These are phyloP conservation scores for Magnusiomyces suaveolens DNA, from an alignment of 1,139 yeast genomes.

Conservation along the genomic window DNA sequence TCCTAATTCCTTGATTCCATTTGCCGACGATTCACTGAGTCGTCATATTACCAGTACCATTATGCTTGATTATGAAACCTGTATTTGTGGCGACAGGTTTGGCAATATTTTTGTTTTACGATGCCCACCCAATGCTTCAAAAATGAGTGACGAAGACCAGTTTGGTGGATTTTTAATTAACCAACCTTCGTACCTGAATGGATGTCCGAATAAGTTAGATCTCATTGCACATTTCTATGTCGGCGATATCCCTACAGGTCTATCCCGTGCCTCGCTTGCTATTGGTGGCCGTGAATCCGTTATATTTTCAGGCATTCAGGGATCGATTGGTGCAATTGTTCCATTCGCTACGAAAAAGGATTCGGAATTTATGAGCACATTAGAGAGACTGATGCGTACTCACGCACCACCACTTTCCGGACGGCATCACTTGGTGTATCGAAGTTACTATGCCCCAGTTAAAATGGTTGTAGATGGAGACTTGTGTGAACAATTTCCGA, in stretches of 20 bases:
- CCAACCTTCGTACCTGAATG: constrained; percentile 38
- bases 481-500: constrained; percentile 50
- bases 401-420: constrained; percentile 44
- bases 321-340: constrained; percentile 62
- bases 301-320: constrained; percentile 68
- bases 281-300: constrained; percentile 59
- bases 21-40: constrained; percentile 61
- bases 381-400: constrained; percentile 45
- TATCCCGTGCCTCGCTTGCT: constrained; percentile 45
- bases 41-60: constrained; percentile 56
- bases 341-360: constrained; percentile 63
- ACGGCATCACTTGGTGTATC: constrained; percentile 54
- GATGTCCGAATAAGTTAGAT: constrained; percentile 45
- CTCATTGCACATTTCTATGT: constrained; percentile 53
- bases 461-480: constrained; percentile 83
- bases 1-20: constrained; percentile 47
- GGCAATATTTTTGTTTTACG: constrained; percentile 70
- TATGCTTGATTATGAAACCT: constrained; percentile 63
- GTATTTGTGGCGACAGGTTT: constrained; percentile 81
- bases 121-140: constrained; percentile 40
- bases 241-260: constrained; percentile 61
- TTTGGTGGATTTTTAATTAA: constrained; percentile 32
- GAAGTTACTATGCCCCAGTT: constrained; percentile 73
- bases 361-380: constrained; percentile 44
- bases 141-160: constrained; percentile 43